Base-by-base conservation (phyloP, 345 rosid genomes). In the Conringia planisiliqua region DNA sequence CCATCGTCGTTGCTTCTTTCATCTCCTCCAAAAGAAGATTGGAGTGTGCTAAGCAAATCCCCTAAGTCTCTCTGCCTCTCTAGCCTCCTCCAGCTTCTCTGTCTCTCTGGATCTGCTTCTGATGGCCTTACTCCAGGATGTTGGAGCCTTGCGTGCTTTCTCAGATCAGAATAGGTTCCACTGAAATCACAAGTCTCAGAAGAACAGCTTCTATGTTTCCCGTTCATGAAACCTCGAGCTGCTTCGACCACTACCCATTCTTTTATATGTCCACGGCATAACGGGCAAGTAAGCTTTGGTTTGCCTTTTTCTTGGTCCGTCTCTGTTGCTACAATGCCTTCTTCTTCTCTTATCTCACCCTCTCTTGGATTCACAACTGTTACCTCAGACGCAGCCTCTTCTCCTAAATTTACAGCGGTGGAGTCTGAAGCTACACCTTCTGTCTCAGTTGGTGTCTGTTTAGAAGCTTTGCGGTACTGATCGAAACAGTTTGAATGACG, bases 61-160 rank as follows among this genome's bases (percentile, higher is more conserved):
- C 99, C 99, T 30, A 95, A 73, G 68, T 95, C 99, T 79, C 99
- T 88, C 82, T 92, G 96, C 26, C 94, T 94, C 83, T 95, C 97
- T 77, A 95, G 74, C 84, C 93, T 84, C 84, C 98, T 89, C 99
- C 99, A 95, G 62, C 81, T 88, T 57, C 93, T 91, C 69, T 90
- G 91, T 62, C 99, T 78, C 80, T 89, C 99, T 7, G 96, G 99
- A 73, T 92, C 97, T 63, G 88, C 88, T 82, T 86, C 92, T 14
- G 98, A 82, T 17, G 99, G 99, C 10, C 99, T 89, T 9, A 81
- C 92, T 42, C 83, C 80, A 3, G 99, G 99, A 73, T 95, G 99
- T 57, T 76, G 90, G 16, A 81, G 36, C 84, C 97, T 88, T 3
- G 99, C 98, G 75, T 95, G 99, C 79, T 89, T 92, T 83, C 99